Evolutionary conservation across 805 yeast genomes (phyloP).

Genomic region (Nakazawaea wyomingensis): DNA sequence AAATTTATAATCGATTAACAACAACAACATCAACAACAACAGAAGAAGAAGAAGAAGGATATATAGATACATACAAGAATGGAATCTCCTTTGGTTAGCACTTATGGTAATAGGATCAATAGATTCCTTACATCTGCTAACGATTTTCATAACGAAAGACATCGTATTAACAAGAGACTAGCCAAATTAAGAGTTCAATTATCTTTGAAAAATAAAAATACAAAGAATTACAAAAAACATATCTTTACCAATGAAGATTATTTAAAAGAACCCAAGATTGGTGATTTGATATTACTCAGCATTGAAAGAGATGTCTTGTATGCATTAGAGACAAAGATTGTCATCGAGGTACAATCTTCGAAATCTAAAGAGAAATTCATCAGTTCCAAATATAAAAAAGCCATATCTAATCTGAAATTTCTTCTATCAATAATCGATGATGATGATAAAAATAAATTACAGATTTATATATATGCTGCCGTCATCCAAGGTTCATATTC

Average conservation of each 20-base stretch:
- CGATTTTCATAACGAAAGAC: conserved; percentile 69
- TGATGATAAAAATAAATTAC: conserved; percentile 30
- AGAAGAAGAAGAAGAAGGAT: not conserved
- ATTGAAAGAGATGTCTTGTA: conserved; percentile 74
- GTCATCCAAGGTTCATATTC: conserved; percentile 34
- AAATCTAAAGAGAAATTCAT: conserved; percentile 45
- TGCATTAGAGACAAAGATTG: conserved; percentile 57
- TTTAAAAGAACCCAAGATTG: conserved; percentile 45
- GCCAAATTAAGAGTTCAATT: conserved; percentile 62
- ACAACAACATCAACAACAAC: not conserved
- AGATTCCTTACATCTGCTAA: conserved; percentile 60
- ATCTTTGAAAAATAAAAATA: conserved; percentile 58
- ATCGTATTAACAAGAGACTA: conserved; percentile 52
- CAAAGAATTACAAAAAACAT: conserved; percentile 52
- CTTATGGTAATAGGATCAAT: conserved; percentile 53
- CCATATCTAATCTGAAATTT: conserved; percentile 39
- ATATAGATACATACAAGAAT: conserved; percentile 16
- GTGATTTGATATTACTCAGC: conserved; percentile 53
- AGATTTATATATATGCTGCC: conserved; percentile 30
- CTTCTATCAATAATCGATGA: conserved; percentile 35
- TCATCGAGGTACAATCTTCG: conserved; percentile 48
- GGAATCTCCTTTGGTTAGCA: conserved; percentile 42
- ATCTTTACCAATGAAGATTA: conserved; percentile 48
- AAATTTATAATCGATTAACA: too few species aligned
- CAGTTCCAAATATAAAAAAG: conserved; percentile 62